Conservation (phyloP, 345 rosid genomes). For the Aethionema arabicum region DNA sequence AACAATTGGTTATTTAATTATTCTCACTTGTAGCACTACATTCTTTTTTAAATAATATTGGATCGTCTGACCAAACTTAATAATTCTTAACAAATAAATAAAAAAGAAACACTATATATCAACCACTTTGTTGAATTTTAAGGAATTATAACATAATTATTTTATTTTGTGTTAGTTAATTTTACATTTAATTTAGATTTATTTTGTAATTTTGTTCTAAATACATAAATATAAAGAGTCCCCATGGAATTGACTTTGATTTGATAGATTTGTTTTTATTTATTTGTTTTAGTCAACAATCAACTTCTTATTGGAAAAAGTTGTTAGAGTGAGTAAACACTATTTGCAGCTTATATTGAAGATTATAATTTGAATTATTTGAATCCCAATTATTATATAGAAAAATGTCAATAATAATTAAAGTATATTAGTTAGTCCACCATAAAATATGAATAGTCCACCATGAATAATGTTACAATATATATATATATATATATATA, state of each 20-base stretch:
- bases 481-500: background rate
- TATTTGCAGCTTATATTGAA: conserved; percentile 33
- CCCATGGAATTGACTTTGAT: background rate
- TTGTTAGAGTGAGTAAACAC: conserved; percentile 27
- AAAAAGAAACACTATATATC: background rate
- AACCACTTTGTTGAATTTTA: background rate
- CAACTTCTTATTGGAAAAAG: background rate
- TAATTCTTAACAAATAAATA: background rate
- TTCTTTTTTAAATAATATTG: background rate
- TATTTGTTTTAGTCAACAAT: conserved; percentile 12
- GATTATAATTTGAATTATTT: background rate
- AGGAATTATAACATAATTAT: background rate
- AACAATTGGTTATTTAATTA: background rate
- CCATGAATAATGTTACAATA: conserved; percentile 7
- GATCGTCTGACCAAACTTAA: background rate
- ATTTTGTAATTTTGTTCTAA: background rate
- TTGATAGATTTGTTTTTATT: background rate
- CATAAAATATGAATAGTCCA: conserved; percentile 17
- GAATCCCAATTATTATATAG: background rate
- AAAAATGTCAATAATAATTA: conserved; percentile 18
- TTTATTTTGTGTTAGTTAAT: background rate
- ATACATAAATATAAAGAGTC: background rate
- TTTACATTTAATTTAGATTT: background rate
- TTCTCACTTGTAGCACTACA: background rate
- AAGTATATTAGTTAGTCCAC: conserved; percentile 12